These are phyloP conservation scores for Leccinum glutinopallens DNA, from an alignment of 1,284 basidiomycete genomes.

Conservation along the genomic window DNA sequence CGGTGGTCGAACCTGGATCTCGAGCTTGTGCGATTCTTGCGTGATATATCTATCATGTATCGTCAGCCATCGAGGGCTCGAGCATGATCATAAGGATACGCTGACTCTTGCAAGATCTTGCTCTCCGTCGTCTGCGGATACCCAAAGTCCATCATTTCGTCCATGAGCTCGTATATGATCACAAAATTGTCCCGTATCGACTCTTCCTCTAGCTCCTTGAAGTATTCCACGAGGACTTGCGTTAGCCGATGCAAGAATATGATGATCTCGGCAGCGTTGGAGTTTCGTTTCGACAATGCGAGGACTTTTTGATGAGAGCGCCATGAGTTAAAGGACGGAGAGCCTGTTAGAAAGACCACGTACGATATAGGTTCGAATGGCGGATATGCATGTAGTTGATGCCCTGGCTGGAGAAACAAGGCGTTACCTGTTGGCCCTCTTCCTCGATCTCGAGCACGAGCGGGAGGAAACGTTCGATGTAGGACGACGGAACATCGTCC, in stretches of 20 bases:
- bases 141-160: slow-evolving; percentile 99
- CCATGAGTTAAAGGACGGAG: not conserved
- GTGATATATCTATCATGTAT: slow-evolving; percentile 85
- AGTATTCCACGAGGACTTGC: slow-evolving; percentile 94
- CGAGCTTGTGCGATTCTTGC: slow-evolving; percentile 98
- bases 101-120: slow-evolving; percentile 97
- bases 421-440: slow-evolving; percentile 91
- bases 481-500: slow-evolving; percentile 90
- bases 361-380: slow-evolving; percentile 96
- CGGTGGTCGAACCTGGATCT: slow-evolving; percentile 94
- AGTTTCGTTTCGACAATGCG: slow-evolving; percentile 94
- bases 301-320: slow-evolving; percentile 62
- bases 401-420: slow-evolving; percentile 92
- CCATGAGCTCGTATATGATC: slow-evolving; percentile 96
- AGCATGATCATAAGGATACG: slow-evolving; percentile 13
- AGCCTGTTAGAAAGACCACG: slow-evolving; percentile 25
- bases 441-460: slow-evolving; percentile 97
- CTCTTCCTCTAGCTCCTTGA: slow-evolving; percentile 99
- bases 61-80: not conserved
- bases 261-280: slow-evolving; percentile 95
- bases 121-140: slow-evolving; percentile 99
- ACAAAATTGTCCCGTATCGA: slow-evolving; percentile 99
- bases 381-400: slow-evolving; percentile 99
- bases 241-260: slow-evolving; percentile 94
- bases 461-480: slow-evolving; percentile 93